These are phyloP conservation scores for Candida glucosophila DNA, from an alignment of 1,139 yeast species.

Conservation along the genomic window DNA sequence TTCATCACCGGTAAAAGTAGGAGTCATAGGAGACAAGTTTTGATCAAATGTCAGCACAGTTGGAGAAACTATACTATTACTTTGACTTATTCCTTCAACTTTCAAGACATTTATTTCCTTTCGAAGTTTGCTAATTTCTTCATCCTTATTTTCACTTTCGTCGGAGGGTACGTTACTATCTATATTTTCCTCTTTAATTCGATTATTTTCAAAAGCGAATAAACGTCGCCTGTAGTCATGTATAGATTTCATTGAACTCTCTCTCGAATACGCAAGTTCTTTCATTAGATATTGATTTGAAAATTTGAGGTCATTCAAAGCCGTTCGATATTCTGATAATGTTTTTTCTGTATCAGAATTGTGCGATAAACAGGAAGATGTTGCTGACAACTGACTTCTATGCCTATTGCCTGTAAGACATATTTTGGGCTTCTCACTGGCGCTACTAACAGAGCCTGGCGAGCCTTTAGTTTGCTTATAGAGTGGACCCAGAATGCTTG, in stretches of 20 bases:
- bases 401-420: too few species aligned
- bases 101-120: slow-evolving; percentile 40
- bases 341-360: slow-evolving; percentile 19
- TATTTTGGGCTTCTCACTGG: too few species aligned
- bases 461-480: too few species aligned
- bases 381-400: too few species aligned
- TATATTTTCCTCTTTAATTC: too few species aligned
- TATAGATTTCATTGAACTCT: slow-evolving; percentile 37
- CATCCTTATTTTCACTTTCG: slow-evolving; percentile 28
- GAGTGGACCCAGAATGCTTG: too few species aligned
- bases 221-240: slow-evolving; percentile 42
- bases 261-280: slow-evolving; percentile 52
- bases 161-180: slow-evolving; percentile 3
- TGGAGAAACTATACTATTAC: slow-evolving; percentile 7
- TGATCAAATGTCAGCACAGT: slow-evolving; percentile 6
- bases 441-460: too few species aligned
- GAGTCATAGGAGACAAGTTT: slow-evolving; percentile 16
- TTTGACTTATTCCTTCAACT: slow-evolving; percentile 39
- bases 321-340: slow-evolving; percentile 41
- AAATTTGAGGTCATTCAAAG: slow-evolving; percentile 52
- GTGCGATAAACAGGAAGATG: slow-evolving; percentile 18
- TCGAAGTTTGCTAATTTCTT: slow-evolving; percentile 37
- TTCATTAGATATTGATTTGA: slow-evolving; percentile 55
- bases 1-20: slow-evolving; percentile 6
- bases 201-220: slow-evolving; percentile 37